Base-by-base conservation (phyloP, 257 asterid species). In the Salvia miltiorrhiza region DNA sequence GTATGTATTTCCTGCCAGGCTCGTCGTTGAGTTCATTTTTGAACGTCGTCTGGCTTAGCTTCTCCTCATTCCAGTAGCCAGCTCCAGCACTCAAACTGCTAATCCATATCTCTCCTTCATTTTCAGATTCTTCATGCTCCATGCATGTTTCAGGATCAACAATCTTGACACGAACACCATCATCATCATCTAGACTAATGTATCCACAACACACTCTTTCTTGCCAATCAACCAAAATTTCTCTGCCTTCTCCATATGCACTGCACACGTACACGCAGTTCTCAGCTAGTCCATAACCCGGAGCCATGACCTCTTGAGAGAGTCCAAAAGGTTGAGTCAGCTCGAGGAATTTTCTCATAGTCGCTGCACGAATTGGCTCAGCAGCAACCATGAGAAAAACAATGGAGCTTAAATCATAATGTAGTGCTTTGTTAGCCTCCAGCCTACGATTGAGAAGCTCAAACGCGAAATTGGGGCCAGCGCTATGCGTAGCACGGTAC, bases 281-380 rank as follows among this genome's bases (percentile, higher is more conserved):
- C 69, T 88, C 95, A 12, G 95, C 95, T 69, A 88, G 75, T 65
- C 95, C 95, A 50, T 88, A 88, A 35, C 95, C 93, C 7, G 90
- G 95, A 13, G 93, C 90, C 80, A 79, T 82, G 5, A 78, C 85
- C 67, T 77, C 79, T 73, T 77, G 79, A 47, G 88, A 72, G 66
- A 87, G 82, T 7, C 89, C 95, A 40, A 83, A 87, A 43, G 83
- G 79, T 53, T 69, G 44, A 21, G 92, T 77, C 47, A 85, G 55
- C 74, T 84, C 85, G 44, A 87, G 65, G 71, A 87, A 87, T 73
- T 74, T 79, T 60, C 79, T 84, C 73, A 88, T 55, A 50, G 89
- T 80, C 9, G 37, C 30, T 30, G 82, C 77, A 70, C 96, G 75
- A 20, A 88, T 65, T 9, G 96, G 96, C 64, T 88, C 90, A 20